Base-by-base conservation (phyloP, 352 stramenopile species). In the Globisporangium rhizosaccharum region DNA sequence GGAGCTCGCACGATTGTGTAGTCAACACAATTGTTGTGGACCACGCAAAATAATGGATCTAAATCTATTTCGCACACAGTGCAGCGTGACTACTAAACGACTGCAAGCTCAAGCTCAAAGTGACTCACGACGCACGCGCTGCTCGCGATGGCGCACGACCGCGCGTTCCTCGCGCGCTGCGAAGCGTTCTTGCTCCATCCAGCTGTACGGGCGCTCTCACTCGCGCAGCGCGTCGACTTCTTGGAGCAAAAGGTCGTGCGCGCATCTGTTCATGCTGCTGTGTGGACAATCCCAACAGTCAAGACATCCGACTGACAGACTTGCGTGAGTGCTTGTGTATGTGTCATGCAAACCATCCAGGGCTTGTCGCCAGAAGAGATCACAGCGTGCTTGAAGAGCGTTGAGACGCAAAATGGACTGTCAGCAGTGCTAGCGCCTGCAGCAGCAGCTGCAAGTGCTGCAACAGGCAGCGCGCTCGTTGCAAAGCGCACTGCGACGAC, bases 171-270 rank as follows among this genome's bases (percentile, higher is more conserved):
- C 54, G 69, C 71, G 14, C 81, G 76, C 52, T 88, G 79, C 63
- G 75, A 88, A 66, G 61, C 82, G 46, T 90, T 90, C 61, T 67
- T 90, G 20, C 57, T 88, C 53, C 81, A 90, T 30, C 81, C 81
- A 23, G 70, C 66, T 0, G 81, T 90, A 54, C 78, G 81, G 10
- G 60, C 73, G 25, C 66, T 88, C 46, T 87, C 81, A 3, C 72
- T 90, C 8, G 79, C 81, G 23, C 73, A 90, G 59, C 78, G 79
- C 45, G 81, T 90, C 17, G 81, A 87, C 47, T 90, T 90, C 47
- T 59, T 90, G 11, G 81, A 90, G 70, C 72, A 81, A 47, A 90
- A 90, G 61, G 71, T 75, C 33, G 11, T 56, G 28, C 26, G 36
- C 26, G 51, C 14, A 17, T 18, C 12, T 12, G 28, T 45, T 25